Evolutionary conservation across 1,284 basidiomycete species (phyloP).

Genomic region (Cutaneotrichosporon sp.): DNA sequence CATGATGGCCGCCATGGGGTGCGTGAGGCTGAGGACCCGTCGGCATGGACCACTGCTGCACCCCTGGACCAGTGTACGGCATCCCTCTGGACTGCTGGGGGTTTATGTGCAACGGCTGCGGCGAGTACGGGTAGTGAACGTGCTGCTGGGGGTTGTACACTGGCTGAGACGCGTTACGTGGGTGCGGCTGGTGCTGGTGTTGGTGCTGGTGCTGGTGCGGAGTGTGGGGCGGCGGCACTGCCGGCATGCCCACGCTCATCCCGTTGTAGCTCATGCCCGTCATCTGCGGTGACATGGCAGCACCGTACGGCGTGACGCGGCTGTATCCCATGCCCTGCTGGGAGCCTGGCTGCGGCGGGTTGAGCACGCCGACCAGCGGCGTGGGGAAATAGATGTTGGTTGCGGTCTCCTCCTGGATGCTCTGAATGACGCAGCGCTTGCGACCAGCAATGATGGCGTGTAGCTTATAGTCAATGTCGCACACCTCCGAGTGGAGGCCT

Average conservation of each 20-base stretch:
- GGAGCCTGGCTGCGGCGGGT: slow-evolving; percentile 34
- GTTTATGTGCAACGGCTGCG: slow-evolving; percentile 40
- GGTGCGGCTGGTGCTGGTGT: slow-evolving; percentile 17
- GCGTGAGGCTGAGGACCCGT: slow-evolving; percentile 12
- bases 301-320: slow-evolving; percentile 20
- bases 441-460: slow-evolving; percentile 88
- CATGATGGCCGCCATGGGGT: slow-evolving; percentile 4
- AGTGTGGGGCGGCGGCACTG: slow-evolving; percentile 16
- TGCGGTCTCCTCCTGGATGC: slow-evolving; percentile 93
- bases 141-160: slow-evolving; percentile 45
- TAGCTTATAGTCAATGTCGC: slow-evolving; percentile 92
- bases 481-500: slow-evolving; percentile 80
- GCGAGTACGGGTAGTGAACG: slow-evolving; percentile 42
- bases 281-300: slow-evolving; percentile 25
- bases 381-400: slow-evolving; percentile 96
- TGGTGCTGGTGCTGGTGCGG: slow-evolving; percentile 13
- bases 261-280: slow-evolving; percentile 22
- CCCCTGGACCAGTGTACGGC: slow-evolving; percentile 39
- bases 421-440: slow-evolving; percentile 80
- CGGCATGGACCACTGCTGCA: slow-evolving; percentile 30
- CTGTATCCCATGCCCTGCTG: slow-evolving; percentile 35
- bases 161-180: slow-evolving; percentile 23
- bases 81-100: slow-evolving; percentile 35
- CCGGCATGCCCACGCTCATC: slow-evolving; percentile 20
- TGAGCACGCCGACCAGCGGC: slow-evolving; percentile 75